A percentile compares a stretch with the other conserved stretches of the same genome.
These are phyloP conservation scores for Selenicereus undatus DNA, from an alignment of 148 eudicot genomes.

Conservation along the genomic window DNA sequence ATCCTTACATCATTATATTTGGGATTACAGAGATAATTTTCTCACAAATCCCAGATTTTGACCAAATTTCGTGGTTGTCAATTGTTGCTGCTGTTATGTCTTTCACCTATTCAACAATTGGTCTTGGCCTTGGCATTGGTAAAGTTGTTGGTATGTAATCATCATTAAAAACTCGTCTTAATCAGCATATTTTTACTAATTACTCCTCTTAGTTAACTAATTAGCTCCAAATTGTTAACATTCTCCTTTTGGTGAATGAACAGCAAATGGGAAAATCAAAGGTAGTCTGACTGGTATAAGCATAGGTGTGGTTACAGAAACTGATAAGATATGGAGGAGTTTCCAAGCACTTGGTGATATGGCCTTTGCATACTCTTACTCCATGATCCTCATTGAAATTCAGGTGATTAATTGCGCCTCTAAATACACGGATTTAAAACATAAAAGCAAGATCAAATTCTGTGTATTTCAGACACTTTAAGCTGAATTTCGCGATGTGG, in stretches of 20 bases:
- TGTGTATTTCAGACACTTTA: neutral
- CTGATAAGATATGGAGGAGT: conserved; percentile 61
- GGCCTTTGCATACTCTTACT: conserved; percentile 75
- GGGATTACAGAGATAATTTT: conserved; percentile 54
- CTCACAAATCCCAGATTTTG: conserved; percentile 78
- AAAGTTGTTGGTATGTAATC: conserved; percentile 50
- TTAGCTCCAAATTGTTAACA: neutral
- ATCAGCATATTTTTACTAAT: neutral
- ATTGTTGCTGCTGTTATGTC: conserved; percentile 85
- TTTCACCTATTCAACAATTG: conserved; percentile 72
- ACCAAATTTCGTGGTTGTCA: conserved; percentile 85
- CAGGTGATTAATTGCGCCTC: conserved; percentile 26
- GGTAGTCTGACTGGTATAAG: conserved; percentile 48
- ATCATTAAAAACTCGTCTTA: neutral
- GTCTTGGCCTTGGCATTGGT: conserved; percentile 72
- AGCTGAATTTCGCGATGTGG: neutral
- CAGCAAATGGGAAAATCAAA: conserved; percentile 28
- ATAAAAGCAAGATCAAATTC: neutral
- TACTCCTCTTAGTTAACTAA: neutral
- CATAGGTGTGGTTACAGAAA: conserved; percentile 48
- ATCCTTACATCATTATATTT: conserved; percentile 68
- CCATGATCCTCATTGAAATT: conserved; percentile 65
- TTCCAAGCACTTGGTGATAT: conserved; percentile 73
- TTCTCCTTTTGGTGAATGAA: neutral
- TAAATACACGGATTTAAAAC: neutral